Evolutionary conservation across 495 filamentous ascomycete species (phyloP).

Genomic region (Lepraria neglecta): DNA sequence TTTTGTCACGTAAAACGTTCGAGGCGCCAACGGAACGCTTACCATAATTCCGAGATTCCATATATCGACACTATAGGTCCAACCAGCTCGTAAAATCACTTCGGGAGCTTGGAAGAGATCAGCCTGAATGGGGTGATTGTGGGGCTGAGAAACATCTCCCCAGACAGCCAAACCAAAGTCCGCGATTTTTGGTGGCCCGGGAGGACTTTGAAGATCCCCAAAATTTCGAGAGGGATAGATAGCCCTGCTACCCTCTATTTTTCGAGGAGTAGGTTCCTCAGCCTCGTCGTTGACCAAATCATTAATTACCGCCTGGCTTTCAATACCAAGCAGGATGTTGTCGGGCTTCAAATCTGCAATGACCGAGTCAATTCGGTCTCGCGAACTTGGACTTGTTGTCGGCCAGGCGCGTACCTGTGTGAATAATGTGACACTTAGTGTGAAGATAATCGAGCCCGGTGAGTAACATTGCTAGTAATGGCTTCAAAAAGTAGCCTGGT

Average conservation of each 20-base stretch:
- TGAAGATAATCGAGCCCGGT: too few species aligned
- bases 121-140: slow-evolving; percentile 35
- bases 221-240: slow-evolving; percentile 40
- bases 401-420: too few species aligned
- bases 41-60: slow-evolving; percentile 37
- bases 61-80: slow-evolving; percentile 39
- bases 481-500: too few species aligned
- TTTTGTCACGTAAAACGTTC: too few species aligned
- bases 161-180: slow-evolving; percentile 39
- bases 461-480: too few species aligned
- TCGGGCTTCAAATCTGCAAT: too few species aligned
- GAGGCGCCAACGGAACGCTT: slow-evolving; percentile 16
- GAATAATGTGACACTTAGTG: too few species aligned
- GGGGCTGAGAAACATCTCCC: slow-evolving; percentile 23
- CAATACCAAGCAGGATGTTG: too few species aligned
- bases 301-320: too few species aligned
- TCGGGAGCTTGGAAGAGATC: slow-evolving; percentile 37
- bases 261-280: slow-evolving; percentile 5
- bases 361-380: too few species aligned
- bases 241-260: slow-evolving; percentile 13
- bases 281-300: neutral
- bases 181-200: slow-evolving; percentile 31
- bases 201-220: slow-evolving; percentile 25
- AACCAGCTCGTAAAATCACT: slow-evolving; percentile 35
- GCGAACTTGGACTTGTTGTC: too few species aligned